A percentile compares a stretch with the other conserved stretches of the same genome.
Conservation (phyloP, 2,329 filamentous ascomycete species). For the Ceratocystis eucalypticola region DNA sequence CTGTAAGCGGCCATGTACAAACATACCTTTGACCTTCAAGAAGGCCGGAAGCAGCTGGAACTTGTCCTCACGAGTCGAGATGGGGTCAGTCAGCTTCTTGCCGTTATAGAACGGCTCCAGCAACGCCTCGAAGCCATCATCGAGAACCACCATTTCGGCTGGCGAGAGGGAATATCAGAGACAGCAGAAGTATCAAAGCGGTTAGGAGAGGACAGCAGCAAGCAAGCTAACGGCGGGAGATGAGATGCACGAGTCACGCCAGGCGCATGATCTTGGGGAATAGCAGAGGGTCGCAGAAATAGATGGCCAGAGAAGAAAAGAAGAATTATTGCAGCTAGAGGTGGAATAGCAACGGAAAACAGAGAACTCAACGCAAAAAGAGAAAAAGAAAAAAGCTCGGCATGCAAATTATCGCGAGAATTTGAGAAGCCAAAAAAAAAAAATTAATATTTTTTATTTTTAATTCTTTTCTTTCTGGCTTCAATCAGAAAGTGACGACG, state of each 20-base stretch:
- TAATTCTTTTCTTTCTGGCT: conserved; percentile 10
- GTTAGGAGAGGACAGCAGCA: not conserved
- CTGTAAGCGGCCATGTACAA: not conserved
- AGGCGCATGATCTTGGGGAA: not conserved
- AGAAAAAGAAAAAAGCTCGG: not conserved
- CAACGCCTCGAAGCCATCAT: conserved; percentile 53
- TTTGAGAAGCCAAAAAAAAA: not conserved
- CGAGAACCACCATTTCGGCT: conserved; percentile 37
- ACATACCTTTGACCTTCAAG: conserved; percentile 75
- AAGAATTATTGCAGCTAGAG: not conserved
- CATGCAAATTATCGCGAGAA: not conserved
- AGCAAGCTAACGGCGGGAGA: not conserved
- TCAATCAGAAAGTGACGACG: conserved; percentile 17
- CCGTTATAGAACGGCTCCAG: conserved; percentile 55
- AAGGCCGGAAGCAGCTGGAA: conserved; percentile 97
- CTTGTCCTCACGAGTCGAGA: conserved; percentile 65
- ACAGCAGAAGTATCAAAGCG: not conserved
- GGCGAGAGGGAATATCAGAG: not conserved
- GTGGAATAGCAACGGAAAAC: not conserved
- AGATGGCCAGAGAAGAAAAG: not conserved
- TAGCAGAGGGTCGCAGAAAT: not conserved
- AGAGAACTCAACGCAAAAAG: not conserved
- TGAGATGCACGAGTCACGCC: not conserved
- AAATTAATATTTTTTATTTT: not conserved
- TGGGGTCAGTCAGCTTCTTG: conserved; percentile 52